A percentile compares a stretch with the other conserved stretches of the same genome.
phyloP scores from a whole-genome alignment of 306 rosid species.

The Alnus rubra region DNA sequence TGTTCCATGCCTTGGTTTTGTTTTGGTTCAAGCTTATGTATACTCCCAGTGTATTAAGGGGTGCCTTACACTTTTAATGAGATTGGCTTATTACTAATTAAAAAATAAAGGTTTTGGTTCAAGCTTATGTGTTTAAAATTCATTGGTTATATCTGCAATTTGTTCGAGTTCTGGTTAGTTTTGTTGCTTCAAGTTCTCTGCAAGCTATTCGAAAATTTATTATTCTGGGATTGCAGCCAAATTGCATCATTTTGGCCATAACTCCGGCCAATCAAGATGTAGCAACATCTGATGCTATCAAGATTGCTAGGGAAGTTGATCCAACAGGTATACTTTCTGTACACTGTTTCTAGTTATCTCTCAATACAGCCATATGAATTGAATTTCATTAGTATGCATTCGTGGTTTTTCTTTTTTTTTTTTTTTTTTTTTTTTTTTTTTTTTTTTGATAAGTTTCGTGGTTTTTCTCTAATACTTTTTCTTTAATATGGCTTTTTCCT shows the following conservation, averaged over 20 bases:
- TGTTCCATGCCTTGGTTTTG: neutral
- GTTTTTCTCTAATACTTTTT: neutral
- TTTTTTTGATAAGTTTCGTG: too few species aligned
- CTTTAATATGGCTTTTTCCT: neutral
- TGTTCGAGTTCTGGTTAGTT: neutral
- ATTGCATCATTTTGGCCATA: slow-evolving; percentile 83
- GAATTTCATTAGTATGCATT: slow-evolving; percentile 3
- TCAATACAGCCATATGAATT: slow-evolving; percentile 15
- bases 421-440: too few species aligned
- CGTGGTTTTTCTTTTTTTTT: too few species aligned
- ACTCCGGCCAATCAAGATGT: slow-evolving; percentile 94
- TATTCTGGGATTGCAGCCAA: slow-evolving; percentile 58
- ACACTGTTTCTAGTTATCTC: slow-evolving; percentile 11
- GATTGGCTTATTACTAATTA: too few species aligned
- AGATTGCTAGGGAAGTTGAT: slow-evolving; percentile 84
- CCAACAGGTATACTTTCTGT: slow-evolving; percentile 57
- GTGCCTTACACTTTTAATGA: too few species aligned
- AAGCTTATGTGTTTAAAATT: neutral
- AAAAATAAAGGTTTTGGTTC: neutral
- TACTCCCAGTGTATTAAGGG: too few species aligned
- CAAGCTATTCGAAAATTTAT: neutral
- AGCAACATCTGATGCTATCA: slow-evolving; percentile 92
- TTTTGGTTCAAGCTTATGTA: neutral
- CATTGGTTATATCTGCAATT: neutral
- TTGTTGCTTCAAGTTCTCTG: neutral